Base-by-base conservation (phyloP, 352 stramenopile species). In the Globisporangium parvum region DNA sequence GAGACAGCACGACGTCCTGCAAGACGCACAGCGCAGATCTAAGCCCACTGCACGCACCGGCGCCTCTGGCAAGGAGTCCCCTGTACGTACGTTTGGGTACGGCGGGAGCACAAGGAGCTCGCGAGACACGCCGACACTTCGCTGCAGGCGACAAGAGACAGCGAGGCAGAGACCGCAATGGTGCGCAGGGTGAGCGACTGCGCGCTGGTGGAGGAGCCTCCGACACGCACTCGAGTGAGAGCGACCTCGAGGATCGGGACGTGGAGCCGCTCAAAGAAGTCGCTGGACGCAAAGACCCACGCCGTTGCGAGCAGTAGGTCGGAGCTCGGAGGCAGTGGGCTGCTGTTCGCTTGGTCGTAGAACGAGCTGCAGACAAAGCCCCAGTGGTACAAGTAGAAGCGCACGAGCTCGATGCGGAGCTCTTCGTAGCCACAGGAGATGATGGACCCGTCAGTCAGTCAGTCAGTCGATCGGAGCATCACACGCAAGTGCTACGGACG, bases 351-450 rank as follows among this genome's bases (percentile, higher is more conserved):
- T 1, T 57, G 33, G 12, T 44, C 50, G 46, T 83, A 91, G 50
- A 91, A 83, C 0, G 56, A 15, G 15, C 37, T 37, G 44, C 63
- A 84, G 0, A 82, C 68, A 51, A 88, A 91, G 2, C 78, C 76
- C 78, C 78, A 88, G 12, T 85, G 65, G 57, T 86, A 82, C 10
- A 91, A 55, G 26, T 88, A 87, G 60, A 75, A 75, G 14, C 67
- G 67, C 44, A 72, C 67, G 15, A 88, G 53, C 47, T 91, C 76
- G 45, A 69, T 66, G 28, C 63, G 71, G 24, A 67, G 40, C 3
- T 51, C 69, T 75, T n/a, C 10, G 51, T 4, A 26, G 6, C 45
- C 1, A 31, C 15, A 52, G 1, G 5, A 52, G 21, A n/a, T n/a
- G n/a, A n/a, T n/a, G n/a, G n/a, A n/a, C 42, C 20, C 52, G 1